Evolutionary conservation across 257 asterid species (phyloP).

Genomic region (Primulina huaijiensis): DNA sequence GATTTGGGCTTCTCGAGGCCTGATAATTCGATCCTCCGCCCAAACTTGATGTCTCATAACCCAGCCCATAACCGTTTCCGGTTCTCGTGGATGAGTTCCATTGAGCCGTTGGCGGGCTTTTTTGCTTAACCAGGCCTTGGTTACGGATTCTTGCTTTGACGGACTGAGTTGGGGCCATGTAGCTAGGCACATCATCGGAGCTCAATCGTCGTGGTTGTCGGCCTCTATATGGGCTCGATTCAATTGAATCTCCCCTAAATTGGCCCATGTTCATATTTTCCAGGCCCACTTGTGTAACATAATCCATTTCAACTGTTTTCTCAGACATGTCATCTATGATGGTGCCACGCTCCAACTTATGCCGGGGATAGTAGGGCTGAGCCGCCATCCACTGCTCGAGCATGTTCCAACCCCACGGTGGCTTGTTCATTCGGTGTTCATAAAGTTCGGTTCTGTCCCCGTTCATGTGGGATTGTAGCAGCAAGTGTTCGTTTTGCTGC

Average conservation of each 20-base stretch:
- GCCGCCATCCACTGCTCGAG: slow-evolving; percentile 34
- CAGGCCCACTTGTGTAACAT: slow-evolving; percentile 23
- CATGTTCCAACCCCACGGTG: slow-evolving; percentile 72
- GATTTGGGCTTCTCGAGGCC: slow-evolving; percentile 64
- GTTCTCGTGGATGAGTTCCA: neutral
- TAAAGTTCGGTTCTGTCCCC: slow-evolving; percentile 26
- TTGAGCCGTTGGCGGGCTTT: neutral
- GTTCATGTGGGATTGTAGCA: slow-evolving; percentile 22
- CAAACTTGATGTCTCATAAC: neutral
- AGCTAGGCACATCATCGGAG: slow-evolving; percentile 30
- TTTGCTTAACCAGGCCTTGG: neutral
- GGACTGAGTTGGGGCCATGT: slow-evolving; percentile 49
- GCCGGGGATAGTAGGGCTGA: slow-evolving; percentile 29
- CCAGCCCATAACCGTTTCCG: neutral
- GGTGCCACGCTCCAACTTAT: slow-evolving; percentile 37
- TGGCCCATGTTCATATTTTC: slow-evolving; percentile 21
- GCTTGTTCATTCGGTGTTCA: slow-evolving; percentile 36
- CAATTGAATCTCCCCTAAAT: slow-evolving; percentile 17
- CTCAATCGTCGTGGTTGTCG: neutral
- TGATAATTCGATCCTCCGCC: slow-evolving; percentile 38
- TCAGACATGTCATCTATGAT: slow-evolving; percentile 23
- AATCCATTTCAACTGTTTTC: slow-evolving; percentile 39
- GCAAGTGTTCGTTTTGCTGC: slow-evolving; percentile 33
- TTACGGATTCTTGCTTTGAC: slow-evolving; percentile 35
- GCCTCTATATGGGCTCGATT: neutral